These are phyloP conservation scores for Calonectria hawksworthii DNA, from an alignment of 2,329 filamentous ascomycete species.

Conservation along the genomic window DNA sequence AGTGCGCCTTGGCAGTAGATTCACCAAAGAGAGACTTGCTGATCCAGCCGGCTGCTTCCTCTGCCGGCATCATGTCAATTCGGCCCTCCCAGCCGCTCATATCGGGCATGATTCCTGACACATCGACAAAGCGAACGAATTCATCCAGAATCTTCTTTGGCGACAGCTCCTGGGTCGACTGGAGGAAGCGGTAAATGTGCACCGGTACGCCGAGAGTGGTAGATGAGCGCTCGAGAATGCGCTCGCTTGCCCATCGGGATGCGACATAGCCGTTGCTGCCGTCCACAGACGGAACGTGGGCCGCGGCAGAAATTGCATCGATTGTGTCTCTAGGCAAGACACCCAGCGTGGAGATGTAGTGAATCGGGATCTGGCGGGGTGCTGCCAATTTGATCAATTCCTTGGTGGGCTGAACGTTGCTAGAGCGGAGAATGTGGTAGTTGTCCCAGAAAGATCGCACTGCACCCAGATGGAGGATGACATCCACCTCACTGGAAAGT, in stretches of 20 bases:
- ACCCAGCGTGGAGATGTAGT: conserved; percentile 53
- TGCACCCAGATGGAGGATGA: conserved; percentile 66
- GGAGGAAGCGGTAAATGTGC: background rate
- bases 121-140: background rate
- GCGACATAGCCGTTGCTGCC: conserved; percentile 48
- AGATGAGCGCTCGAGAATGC: conserved; percentile 33
- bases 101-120: background rate
- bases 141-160: background rate
- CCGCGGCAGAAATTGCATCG: background rate
- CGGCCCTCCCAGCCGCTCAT: background rate
- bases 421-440: conserved; percentile 44
- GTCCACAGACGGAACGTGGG: background rate
- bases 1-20: background rate
- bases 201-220: background rate
- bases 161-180: background rate
- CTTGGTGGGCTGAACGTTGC: conserved; percentile 50
- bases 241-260: conserved; percentile 53
- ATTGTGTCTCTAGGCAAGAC: conserved; percentile 19
- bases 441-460: conserved; percentile 50
- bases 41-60: background rate
- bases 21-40: background rate
- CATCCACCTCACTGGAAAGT: conserved; percentile 51
- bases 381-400: conserved; percentile 44
- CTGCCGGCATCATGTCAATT: background rate
- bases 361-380: conserved; percentile 48